phyloP scores from a whole-genome alignment of 768 basidiomycete genomes.

The Termitomyces sp. region DNA sequence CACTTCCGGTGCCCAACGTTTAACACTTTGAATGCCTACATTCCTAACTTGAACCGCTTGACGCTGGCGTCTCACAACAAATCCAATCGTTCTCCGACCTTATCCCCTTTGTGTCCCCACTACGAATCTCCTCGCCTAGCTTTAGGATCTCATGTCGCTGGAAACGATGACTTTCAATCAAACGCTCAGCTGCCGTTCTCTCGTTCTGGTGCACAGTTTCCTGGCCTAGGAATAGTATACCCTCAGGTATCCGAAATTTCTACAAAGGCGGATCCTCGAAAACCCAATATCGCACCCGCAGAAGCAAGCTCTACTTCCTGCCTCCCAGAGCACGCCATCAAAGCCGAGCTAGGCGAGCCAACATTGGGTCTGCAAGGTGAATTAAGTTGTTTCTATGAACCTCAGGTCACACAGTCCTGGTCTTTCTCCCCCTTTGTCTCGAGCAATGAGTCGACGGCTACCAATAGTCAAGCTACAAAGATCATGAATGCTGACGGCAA shows the following conservation, averaged over 20 bases:
- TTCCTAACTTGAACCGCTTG: slow-evolving; percentile 11
- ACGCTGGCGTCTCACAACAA: slow-evolving; percentile 25
- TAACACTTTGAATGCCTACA: slow-evolving; percentile 8
- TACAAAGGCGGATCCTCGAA: not conserved
- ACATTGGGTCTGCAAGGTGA: slow-evolving; percentile 11
- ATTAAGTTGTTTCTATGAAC: slow-evolving; percentile 7
- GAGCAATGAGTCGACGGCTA: not conserved
- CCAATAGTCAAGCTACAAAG: not conserved
- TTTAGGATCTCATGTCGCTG: slow-evolving; percentile 13
- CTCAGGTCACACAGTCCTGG: slow-evolving; percentile 8
- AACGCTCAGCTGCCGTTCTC: slow-evolving; percentile 18
- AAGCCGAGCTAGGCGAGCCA: slow-evolving; percentile 5
- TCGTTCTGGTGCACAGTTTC: slow-evolving; percentile 19
- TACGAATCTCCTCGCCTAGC: slow-evolving; percentile 6
- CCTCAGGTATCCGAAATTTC: slow-evolving; percentile 1
- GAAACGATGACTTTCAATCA: slow-evolving; percentile 27
- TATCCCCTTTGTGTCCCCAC: slow-evolving; percentile 17
- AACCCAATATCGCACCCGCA: not conserved
- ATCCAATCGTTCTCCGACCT: slow-evolving; percentile 17
- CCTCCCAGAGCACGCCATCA: not conserved
- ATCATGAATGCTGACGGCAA: slow-evolving; percentile 3
- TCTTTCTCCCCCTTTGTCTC: slow-evolving; percentile 5
- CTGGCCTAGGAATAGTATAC: slow-evolving; percentile 10
- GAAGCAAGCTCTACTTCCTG: not conserved
- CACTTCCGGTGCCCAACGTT: slow-evolving; percentile 8